phyloP scores from a whole-genome alignment of 768 basidiomycete species.

The Termitomyces sp. region DNA sequence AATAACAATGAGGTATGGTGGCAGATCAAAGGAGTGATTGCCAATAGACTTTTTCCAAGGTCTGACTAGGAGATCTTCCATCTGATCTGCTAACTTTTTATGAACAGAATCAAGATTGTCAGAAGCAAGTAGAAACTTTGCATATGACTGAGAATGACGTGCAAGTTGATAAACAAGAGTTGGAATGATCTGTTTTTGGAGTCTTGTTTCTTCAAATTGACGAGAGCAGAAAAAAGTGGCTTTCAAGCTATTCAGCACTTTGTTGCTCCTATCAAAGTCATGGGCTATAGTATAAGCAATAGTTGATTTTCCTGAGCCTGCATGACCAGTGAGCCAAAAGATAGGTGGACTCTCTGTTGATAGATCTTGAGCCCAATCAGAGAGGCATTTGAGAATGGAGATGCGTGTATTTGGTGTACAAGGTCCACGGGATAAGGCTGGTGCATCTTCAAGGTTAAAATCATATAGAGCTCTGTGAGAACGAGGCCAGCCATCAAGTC shows the following conservation, averaged over 20 bases:
- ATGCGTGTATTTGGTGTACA: conserved; percentile 16
- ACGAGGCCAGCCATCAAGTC: background rate
- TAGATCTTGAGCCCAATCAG: conserved; percentile 3
- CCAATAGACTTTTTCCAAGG: conserved; percentile 2
- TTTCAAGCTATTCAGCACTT: too few relatives aligned
- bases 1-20: conserved; percentile 9
- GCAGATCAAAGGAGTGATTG: background rate
- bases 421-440: background rate
- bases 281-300: background rate
- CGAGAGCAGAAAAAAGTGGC: too few relatives aligned
- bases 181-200: conserved; percentile 13
- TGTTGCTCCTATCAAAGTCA: background rate
- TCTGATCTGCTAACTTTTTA: conserved; percentile 10
- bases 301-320: background rate
- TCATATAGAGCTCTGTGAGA: background rate
- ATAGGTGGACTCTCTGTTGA: conserved; percentile 7
- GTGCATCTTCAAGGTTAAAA: background rate
- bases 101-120: conserved; percentile 7
- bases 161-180: conserved; percentile 11
- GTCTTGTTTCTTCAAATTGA: background rate
- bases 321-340: conserved; percentile 1
- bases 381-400: background rate
- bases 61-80: conserved; percentile 17
- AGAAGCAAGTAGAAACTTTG: background rate
- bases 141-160: background rate